Evolutionary conservation across 2,329 filamentous ascomycete species (phyloP).

Genomic region (Zymoseptoria brevis): DNA sequence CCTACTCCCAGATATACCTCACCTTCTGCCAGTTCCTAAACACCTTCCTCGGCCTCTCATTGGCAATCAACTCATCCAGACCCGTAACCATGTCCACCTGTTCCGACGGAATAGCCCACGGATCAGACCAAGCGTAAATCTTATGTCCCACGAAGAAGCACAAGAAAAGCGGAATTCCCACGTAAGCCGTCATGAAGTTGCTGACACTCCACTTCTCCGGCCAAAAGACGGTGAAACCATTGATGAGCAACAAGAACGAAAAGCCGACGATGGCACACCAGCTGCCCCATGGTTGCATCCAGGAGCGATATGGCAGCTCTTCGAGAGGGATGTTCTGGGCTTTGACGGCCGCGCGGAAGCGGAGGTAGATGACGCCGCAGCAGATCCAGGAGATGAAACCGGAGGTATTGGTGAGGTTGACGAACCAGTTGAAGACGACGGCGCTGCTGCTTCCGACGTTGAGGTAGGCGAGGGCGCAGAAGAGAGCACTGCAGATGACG

Average conservation of each 20-base stretch:
- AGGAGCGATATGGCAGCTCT: constrained; percentile 46
- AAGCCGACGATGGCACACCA: constrained; percentile 53
- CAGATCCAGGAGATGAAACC: constrained; percentile 49
- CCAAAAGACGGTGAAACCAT: constrained; percentile 69
- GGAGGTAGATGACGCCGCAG: constrained; percentile 49
- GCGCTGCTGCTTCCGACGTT: constrained; percentile 38
- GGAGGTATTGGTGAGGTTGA: constrained; percentile 56
- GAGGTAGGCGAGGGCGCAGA: constrained; percentile 43
- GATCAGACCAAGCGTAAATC: constrained; percentile 40
- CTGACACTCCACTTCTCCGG: constrained; percentile 54
- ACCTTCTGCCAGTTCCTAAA: constrained; percentile 32
- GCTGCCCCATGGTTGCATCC: constrained; percentile 56
- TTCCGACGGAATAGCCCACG: constrained; percentile 43
- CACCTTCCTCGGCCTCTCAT: constrained; percentile 27
- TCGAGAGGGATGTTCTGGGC: constrained; percentile 43
- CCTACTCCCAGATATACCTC: constrained; percentile 16
- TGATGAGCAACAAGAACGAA: constrained; percentile 58
- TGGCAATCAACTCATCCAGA: constrained; percentile 24
- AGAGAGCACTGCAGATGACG: constrained; percentile 37
- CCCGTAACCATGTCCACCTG: constrained; percentile 48
- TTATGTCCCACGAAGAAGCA: constrained; percentile 48
- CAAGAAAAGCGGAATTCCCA: constrained; percentile 52
- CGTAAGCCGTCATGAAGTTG: constrained; percentile 59
- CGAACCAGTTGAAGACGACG: constrained; percentile 59
- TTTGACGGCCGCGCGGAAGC: constrained; percentile 52